Conservation (phyloP, 2,329 filamentous ascomycete genomes). For the Shiraia bambusicola region DNA sequence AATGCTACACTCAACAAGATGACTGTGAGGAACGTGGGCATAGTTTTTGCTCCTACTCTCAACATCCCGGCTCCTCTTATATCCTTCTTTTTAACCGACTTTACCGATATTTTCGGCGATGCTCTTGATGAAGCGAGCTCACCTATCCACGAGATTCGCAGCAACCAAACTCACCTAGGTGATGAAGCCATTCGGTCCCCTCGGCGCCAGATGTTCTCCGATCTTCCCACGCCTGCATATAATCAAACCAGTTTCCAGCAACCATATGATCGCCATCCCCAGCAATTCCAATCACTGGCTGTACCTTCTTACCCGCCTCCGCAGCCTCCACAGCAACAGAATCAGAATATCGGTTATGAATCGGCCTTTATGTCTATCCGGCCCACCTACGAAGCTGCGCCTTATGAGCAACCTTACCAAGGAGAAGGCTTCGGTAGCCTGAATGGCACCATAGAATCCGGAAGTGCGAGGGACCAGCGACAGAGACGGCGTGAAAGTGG, state of each 20-base stretch:
- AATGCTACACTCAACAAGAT: constrained; percentile 93
- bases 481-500: constrained; percentile 42
- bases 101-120: constrained; percentile 77
- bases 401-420: constrained; percentile 33
- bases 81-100: constrained; percentile 89
- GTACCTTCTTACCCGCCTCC: constrained; percentile 30
- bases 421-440: constrained; percentile 39
- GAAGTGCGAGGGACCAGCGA: constrained; percentile 32
- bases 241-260: constrained; percentile 56
- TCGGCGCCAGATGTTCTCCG: constrained; percentile 65
- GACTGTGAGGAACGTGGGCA: constrained; percentile 93
- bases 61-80: constrained; percentile 96
- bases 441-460: constrained; percentile 33
- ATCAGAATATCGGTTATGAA: constrained; percentile 43
- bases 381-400: constrained; percentile 49
- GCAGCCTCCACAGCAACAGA: constrained; percentile 31
- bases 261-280: constrained; percentile 28
- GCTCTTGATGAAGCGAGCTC: constrained; percentile 59
- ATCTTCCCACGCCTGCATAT: constrained; percentile 65
- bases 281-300: constrained; percentile 20
- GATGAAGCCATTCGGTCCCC: constrained; percentile 65
- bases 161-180: constrained; percentile 45
- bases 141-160: constrained; percentile 50
- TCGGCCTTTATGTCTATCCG: constrained; percentile 56
- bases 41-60: constrained; percentile 94